Conservation (phyloP, 805 yeast genomes). For the Cyberlindnera euphorbiae region DNA sequence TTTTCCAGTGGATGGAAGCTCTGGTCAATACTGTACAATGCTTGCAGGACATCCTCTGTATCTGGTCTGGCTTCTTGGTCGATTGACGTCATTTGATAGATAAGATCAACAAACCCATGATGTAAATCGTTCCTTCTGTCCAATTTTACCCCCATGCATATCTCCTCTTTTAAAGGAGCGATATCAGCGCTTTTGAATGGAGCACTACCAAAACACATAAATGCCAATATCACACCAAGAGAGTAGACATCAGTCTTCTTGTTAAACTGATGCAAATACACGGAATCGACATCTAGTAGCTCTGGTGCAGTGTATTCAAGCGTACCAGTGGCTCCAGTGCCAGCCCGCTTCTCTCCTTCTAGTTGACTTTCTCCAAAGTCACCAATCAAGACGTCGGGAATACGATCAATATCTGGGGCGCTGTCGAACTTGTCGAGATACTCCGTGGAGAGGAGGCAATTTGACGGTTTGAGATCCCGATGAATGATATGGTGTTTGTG, state of each 20-base stretch:
- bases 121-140: constrained; percentile 23
- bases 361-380: constrained; percentile 89
- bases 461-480: constrained; percentile 85
- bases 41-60: constrained; percentile 28
- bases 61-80: constrained; percentile 38
- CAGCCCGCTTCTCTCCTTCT: constrained; percentile 56
- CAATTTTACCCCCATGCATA: constrained; percentile 21
- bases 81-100: constrained; percentile 34
- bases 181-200: constrained; percentile 44
- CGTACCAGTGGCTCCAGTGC: constrained; percentile 86
- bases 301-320: constrained; percentile 88
- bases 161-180: constrained; percentile 31
- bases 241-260: constrained; percentile 77
- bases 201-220: constrained; percentile 61
- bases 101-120: constrained; percentile 31
- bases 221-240: constrained; percentile 77
- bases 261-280: constrained; percentile 42
- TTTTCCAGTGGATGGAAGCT: constrained; percentile 1
- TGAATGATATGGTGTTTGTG: constrained; percentile 78
- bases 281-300: constrained; percentile 14
- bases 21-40: too few relatives aligned
- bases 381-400: constrained; percentile 74
- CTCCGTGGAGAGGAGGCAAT: constrained; percentile 52
- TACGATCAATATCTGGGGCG: constrained; percentile 16
- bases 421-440: constrained; percentile 17